Conservation (phyloP, 2,329 filamentous ascomycete species). For the Penicillium sp. region DNA sequence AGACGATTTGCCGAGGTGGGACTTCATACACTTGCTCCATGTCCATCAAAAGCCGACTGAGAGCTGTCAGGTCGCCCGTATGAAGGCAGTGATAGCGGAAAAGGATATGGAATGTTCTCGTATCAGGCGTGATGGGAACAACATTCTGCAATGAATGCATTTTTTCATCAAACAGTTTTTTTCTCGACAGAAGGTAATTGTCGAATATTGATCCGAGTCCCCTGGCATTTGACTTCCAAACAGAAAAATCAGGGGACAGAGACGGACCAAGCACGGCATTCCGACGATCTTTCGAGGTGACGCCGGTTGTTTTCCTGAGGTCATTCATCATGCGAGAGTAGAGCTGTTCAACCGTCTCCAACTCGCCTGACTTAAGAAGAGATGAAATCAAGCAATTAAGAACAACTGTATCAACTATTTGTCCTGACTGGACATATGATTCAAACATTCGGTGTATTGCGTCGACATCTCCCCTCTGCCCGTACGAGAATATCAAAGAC, state of each 20-base stretch:
- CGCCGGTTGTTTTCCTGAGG: slow-evolving; percentile 31
- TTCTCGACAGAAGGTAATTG: slow-evolving; percentile 31
- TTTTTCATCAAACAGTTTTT: not conserved
- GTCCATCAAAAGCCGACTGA: slow-evolving; percentile 70
- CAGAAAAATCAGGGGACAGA: slow-evolving; percentile 31
- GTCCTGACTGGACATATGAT: slow-evolving; percentile 76
- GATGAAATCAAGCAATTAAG: slow-evolving; percentile 83
- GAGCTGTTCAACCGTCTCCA: slow-evolving; percentile 70
- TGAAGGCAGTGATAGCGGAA: slow-evolving; percentile 68
- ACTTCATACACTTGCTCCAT: slow-evolving; percentile 67
- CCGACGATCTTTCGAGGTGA: slow-evolving; percentile 16
- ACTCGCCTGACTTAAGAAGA: slow-evolving; percentile 72
- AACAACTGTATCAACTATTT: slow-evolving; percentile 82
- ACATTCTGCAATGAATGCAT: slow-evolving; percentile 59
- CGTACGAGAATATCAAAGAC: slow-evolving; percentile 78
- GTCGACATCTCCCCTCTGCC: slow-evolving; percentile 67
- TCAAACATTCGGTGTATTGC: slow-evolving; percentile 74
- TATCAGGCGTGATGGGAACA: slow-evolving; percentile 66
- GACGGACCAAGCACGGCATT: slow-evolving; percentile 18
- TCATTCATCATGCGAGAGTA: slow-evolving; percentile 78
- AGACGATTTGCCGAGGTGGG: slow-evolving; percentile 70
- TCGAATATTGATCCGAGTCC: slow-evolving; percentile 50
- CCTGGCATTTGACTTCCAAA: slow-evolving; percentile 32
- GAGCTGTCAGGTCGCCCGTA: slow-evolving; percentile 67
- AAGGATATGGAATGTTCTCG: slow-evolving; percentile 74